A percentile compares a stretch with the other conserved stretches of the same genome.
Conservation (phyloP, 2,329 filamentous ascomycete species). For the Fusarium chaquense region DNA sequence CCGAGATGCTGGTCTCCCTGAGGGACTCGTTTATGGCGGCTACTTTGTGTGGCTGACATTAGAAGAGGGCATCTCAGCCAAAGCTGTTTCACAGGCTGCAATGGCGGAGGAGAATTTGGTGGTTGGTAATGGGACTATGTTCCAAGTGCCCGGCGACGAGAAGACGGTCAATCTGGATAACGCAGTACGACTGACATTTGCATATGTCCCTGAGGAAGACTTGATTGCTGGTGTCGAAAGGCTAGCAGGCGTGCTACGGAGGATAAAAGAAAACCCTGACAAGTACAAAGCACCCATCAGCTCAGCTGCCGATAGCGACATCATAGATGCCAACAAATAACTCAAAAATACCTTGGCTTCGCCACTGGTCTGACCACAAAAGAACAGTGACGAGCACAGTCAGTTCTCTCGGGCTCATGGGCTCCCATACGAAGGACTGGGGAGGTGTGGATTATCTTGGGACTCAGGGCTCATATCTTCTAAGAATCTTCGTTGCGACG, state of each 20-base stretch:
- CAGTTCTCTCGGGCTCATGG: not conserved
- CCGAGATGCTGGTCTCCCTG: constrained; percentile 53
- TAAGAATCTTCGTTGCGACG: not conserved
- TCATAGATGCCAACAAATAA: constrained; percentile 47
- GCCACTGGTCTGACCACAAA: not conserved
- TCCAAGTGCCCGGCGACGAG: constrained; percentile 73
- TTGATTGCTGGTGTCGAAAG: constrained; percentile 76
- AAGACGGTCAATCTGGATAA: constrained; percentile 66
- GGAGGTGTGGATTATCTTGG: not conserved
- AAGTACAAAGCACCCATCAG: constrained; percentile 43
- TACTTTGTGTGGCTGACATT: constrained; percentile 88
- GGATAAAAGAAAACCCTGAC: constrained; percentile 48
- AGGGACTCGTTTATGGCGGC: constrained; percentile 73
- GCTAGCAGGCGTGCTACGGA: constrained; percentile 62
- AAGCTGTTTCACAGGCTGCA: constrained; percentile 68
- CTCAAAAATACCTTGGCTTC: not conserved
- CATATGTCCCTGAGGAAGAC: constrained; percentile 76
- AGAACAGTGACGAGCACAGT: not conserved
- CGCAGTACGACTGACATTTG: constrained; percentile 75
- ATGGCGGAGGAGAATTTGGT: constrained; percentile 73
- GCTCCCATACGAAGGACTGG: not conserved
- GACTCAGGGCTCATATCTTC: not conserved
- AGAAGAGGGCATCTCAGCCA: constrained; percentile 63
- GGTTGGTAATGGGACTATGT: constrained; percentile 76
- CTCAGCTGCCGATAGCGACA: constrained; percentile 27